A percentile compares a stretch with the other conserved stretches of the same genome.
These are phyloP conservation scores for Stachybotrys chlorohalonatus DNA, from an alignment of 2,329 filamentous ascomycete species.

Conservation along the genomic window DNA sequence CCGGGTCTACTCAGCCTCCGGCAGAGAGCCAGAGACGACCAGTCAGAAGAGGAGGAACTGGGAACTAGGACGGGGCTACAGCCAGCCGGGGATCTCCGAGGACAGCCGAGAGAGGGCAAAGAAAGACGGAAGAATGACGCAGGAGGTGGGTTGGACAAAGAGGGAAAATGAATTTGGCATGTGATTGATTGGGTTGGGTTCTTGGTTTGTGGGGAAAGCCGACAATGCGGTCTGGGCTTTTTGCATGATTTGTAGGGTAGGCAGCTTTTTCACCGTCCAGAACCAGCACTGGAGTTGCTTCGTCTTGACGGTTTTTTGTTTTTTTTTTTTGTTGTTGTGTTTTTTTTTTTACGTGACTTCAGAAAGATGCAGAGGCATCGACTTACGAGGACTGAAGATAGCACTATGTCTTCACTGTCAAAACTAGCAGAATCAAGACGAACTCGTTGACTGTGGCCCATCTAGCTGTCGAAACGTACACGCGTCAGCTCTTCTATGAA, in stretches of 20 bases:
- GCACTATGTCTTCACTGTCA: no score
- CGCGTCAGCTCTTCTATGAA: no score
- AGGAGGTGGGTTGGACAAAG: not conserved
- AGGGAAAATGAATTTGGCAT: not conserved
- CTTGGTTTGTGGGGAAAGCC: not conserved
- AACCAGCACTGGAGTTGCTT: no score
- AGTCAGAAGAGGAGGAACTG: not conserved
- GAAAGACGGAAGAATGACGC: not conserved
- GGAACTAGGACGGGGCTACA: not conserved
- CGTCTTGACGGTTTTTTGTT: no score
- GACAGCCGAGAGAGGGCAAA: not conserved
- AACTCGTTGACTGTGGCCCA: no score
- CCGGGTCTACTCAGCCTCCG: not conserved
- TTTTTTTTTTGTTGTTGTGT: no score
- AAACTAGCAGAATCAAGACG: no score
- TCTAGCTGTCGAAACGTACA: no score
- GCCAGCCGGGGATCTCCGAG: not conserved
- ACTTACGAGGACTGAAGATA: no score
- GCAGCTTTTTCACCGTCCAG: not conserved
- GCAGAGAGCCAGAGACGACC: not conserved
- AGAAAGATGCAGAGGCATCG: no score
- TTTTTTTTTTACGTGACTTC: no score
- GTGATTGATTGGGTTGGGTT: not conserved
- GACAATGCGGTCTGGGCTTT: not conserved
- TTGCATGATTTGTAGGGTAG: not conserved